Base-by-base conservation (phyloP, 352 stramenopile genomes). In the Phytophthora tubulina region DNA sequence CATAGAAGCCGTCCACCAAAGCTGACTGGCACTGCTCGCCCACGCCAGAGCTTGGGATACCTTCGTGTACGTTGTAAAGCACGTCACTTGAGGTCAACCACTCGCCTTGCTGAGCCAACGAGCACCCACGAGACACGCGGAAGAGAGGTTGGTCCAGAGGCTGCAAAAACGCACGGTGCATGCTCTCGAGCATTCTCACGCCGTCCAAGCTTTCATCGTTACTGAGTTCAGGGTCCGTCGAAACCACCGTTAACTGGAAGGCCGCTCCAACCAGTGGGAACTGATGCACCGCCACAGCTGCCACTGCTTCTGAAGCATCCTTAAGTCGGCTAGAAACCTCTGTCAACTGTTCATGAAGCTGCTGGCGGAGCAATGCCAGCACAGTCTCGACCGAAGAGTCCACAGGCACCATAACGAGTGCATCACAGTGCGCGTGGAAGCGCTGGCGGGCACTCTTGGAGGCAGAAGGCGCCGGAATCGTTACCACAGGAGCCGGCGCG, bases 1-100 rank as follows among this genome's bases (percentile, higher is more conserved):
- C 83, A 65, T 95, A 96, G 51, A 85, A 82, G 9, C 90, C 91
- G 17, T 89, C 70, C 14, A 96, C 88, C 6, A 96, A 42, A 30
- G 69, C 68, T 27, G 52, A 65, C n/a, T 80, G 69, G 53, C 78
- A 66, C 6, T 82, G 58, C 11, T 71, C 35, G 4, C 66, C 61
- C 9, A 86, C 55, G 10, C 80, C 62, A 11, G 79, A 87, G 30
- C 64, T 63, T 8, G 78, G 56, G 21, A 95, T 79, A 6, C 84
- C 86, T 66, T 92, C 80, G 57, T 95, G 88, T 3, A 94, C 85
- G 42, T 93, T 95, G 36, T 82, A 69, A 17, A 95, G 67, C 56
- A 90, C 82, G 30, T 91, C 77, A 9, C 73, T 80, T n/a, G 59
- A 27, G 41, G 55, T 17, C 2, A 91, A 57, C 46, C 63, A 56